Percentiles rank a stretch among this genome's conserved stretches.
Conservation (phyloP, 1,284 basidiomycete genomes). For the Leccinum subfulvum region DNA sequence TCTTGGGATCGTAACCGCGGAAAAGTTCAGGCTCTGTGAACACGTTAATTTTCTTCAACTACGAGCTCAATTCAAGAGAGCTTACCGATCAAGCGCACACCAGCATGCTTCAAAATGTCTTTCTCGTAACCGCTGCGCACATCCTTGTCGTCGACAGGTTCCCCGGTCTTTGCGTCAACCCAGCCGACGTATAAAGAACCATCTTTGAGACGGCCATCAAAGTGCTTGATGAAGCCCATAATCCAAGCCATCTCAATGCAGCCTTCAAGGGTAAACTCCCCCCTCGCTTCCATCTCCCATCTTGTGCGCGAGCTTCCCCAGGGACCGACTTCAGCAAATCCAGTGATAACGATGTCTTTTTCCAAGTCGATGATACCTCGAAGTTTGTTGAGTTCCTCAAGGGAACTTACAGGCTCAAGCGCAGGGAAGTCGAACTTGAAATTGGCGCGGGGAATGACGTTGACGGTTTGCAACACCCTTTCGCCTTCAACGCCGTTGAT, state of each 20-base stretch:
- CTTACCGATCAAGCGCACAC: constrained; percentile 91
- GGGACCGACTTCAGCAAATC: constrained; percentile 97
- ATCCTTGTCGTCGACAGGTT: constrained; percentile 99
- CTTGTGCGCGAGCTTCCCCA: constrained; percentile 98
- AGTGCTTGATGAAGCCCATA: constrained; percentile 98
- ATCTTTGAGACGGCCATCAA: constrained; percentile 93
- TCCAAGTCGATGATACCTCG: constrained; percentile 91
- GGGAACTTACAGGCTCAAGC: constrained; percentile 64
- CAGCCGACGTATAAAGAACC: constrained; percentile 94
- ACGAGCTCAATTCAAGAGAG: neutral
- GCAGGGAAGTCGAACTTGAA: constrained; percentile 94
- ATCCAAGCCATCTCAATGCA: constrained; percentile 99
- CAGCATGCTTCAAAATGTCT: constrained; percentile 90
- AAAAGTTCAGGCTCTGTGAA: constrained; percentile 90
- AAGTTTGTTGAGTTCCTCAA: constrained; percentile 74
- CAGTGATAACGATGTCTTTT: constrained; percentile 93
- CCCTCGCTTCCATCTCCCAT: constrained; percentile 98
- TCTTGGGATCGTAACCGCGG: constrained; percentile 95
- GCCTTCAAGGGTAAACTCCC: constrained; percentile 93
- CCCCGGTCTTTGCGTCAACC: constrained; percentile 93
- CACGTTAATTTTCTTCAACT: constrained; percentile 7
- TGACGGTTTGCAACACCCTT: constrained; percentile 88
- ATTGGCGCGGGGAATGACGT: constrained; percentile 94
- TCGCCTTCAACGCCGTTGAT: constrained; percentile 92
- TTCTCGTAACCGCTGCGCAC: constrained; percentile 93